Evolutionary conservation across 495 filamentous ascomycete genomes (phyloP), one percentile per base, ranked within the genome.

Genomic region (Penicillium dipodomyicola): DNA sequence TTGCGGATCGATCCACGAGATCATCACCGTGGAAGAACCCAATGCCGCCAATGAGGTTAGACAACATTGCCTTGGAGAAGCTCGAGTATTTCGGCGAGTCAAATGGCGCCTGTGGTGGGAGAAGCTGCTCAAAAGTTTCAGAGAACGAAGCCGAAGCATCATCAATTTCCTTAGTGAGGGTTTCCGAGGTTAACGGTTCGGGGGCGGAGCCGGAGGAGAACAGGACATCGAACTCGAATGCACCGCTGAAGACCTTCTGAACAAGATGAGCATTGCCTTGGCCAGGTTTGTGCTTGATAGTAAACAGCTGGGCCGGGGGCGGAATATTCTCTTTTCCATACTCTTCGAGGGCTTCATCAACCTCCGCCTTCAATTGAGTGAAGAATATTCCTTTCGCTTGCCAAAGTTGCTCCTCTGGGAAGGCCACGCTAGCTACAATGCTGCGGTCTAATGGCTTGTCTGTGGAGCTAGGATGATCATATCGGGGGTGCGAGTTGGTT

Each of bases 41-140:
- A 69, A 98, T 91, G 30, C 95, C 94, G 49, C 94, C 94, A 32
- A 96, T 78, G 33, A 98, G 79, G 70, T 98, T 98, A 5, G 92
- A 96, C 48, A 97, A 89, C 81, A 98, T 89, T 41, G 88, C 90
- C 60, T 87, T 86, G 51, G 87, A 89, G 71, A 98, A 97, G 52
- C 81, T 79, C 22, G 84, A 79, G 66, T 96, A 94, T 58, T 89
- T 82, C 5, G 80, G 77, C 2, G 81, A 77, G 37, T 84, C 73
- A 67, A 95, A 98, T 1, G 94, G 95, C 6, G 85, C 77, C 61
- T 89, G 73, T 0, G 90, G 88, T 14, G 82, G 70, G 58, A 97
- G 88, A 43, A 92, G 76, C 37, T 85, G 79, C 19, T 81, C 71
- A 70, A 94, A 97, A 17, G 86, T 85, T 48, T 88, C 79, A 33